Evolutionary conservation across 768 basidiomycete genomes (phyloP), one percentile per base, ranked within the genome.

Genomic region (Udeniomyces megalosporus): DNA sequence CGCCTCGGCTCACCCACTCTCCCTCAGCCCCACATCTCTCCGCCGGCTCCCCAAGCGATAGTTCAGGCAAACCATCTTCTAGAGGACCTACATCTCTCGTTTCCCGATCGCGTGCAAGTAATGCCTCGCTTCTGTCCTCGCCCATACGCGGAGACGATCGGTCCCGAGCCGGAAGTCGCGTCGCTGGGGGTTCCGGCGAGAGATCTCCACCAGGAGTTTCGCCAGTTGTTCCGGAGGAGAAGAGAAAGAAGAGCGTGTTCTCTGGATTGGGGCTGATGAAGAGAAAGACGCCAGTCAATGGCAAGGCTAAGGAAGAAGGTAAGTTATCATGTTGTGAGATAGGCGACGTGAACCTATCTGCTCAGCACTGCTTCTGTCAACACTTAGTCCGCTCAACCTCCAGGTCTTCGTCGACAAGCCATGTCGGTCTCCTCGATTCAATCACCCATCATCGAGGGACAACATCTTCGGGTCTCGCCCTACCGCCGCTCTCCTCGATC

Each of bases 221-320:
- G 7, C 22, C 55, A 5, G 10, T 26, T 24, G 42, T 42, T 8
- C 3, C 20, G 17, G 60, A 61, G 8, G 60, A 61, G 29, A 61
- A 61, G 52, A 42, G 60, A 7, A 61, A 61, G 52, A 54, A 49
- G 52, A 54, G 46, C 22, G 52, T 42, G 10, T 55, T 61, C 52
- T 29, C 52, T 2, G 60, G 60, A 14, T 46, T 61, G 3, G 51
- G 52, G 14, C 45, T 61, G 7, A 53, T 61, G 28, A 61, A 61
- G 60, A 38, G 60, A 8, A 61, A 61, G 60, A 50, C 60, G 1
- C 38, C 55, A 3, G 58, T 35, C n/a, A 31, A 31, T 2, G 29
- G 46, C 5, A 47, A 35, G 44, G 20, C 26, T 20, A 61, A 61
- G 32, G 60, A 61, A 17, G 60, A 61, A 34, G 31, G 60, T 61